Conservation (phyloP, 2,329 filamentous ascomycete genomes). For the Calonectria multiphialidica region DNA sequence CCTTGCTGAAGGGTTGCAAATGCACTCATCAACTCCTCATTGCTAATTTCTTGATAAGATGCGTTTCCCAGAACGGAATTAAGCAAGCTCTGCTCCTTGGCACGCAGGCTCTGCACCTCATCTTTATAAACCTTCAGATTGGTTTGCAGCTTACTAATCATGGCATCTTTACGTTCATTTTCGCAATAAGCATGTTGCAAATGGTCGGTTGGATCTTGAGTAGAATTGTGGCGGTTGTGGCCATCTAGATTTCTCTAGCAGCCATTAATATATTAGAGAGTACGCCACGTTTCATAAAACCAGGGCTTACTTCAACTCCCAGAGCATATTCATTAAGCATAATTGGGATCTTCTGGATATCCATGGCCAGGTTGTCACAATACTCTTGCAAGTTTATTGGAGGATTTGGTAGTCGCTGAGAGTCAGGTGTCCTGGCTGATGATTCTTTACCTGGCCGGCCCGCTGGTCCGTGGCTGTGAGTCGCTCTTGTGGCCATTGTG, state of each 20-base stretch:
- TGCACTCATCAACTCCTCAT: not conserved
- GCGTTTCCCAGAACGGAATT: not conserved
- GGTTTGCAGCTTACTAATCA: not conserved
- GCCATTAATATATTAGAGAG: not conserved
- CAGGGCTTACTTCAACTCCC: not conserved
- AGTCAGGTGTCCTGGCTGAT: not conserved
- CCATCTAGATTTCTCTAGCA: not conserved
- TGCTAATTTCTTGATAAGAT: not conserved
- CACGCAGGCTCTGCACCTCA: conserved; percentile 5
- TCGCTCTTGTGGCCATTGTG: not conserved
- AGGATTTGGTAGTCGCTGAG: not conserved
- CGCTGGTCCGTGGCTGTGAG: not conserved
- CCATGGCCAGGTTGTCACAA: not conserved
- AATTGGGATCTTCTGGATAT: not conserved
- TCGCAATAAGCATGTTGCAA: not conserved
- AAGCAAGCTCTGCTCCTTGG: conserved; percentile 12
- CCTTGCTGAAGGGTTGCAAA: conserved; percentile 1
- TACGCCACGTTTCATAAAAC: not conserved
- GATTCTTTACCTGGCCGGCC: not conserved
- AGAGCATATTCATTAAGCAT: not conserved
- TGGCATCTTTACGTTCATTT: not conserved
- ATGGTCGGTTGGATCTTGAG: not conserved
- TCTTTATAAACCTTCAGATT: not conserved
- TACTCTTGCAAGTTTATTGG: not conserved
- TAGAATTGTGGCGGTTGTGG: not conserved